Base-by-base conservation (phyloP, 176 grass and related monocot genomes). In the Lolium rigidum region DNA sequence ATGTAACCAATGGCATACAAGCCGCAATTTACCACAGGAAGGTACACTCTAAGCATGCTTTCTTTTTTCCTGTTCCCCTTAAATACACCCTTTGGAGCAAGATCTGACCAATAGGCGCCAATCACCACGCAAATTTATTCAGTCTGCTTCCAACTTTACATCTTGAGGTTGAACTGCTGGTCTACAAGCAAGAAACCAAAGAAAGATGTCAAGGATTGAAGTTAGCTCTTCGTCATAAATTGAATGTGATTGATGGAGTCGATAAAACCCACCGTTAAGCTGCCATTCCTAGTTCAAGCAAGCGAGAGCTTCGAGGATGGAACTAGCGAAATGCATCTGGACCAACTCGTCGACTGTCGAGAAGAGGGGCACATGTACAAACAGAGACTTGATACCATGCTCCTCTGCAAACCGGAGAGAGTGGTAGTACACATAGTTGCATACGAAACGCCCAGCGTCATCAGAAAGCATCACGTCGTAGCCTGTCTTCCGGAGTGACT, bases 341-440 rank as follows among this genome's bases (percentile, higher is more conserved):
- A 95, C 88, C 82, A 91, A 84, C 86, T 98, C 90, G 11, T 98
- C 94, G 16, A 98, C 91, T 38, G 92, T 94, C 74, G 79, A 84
- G 86, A 98, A 98, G 62, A 98, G 96, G 26, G 96, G 96, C 46
- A 98, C 93, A 74, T 98, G 96, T 59, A 98, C 96, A 50, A 98
- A 98, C 44, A 98, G 90, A 35, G 96, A 98, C 63, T 95, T 88
- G 46, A 98, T 94, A 43, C 90, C 80, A 1, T 92, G 85, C 68
- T 95, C 88, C 83, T 95, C 96, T 2, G 86, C 86, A 11, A 98
- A 98, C 88, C 90, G 86, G 80, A 98, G 93, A 5, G 96, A 98
- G 60, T 92, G 94, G 78, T 98, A 98, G 76, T 98, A 98, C 79
- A 95, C 92, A 41, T 92, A 98, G 79, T 98, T 98, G 88, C 96